A percentile compares a stretch with the other conserved stretches of the same genome.
Conservation (phyloP, 495 filamentous ascomycete species). For the Neurospora pannonica region DNA sequence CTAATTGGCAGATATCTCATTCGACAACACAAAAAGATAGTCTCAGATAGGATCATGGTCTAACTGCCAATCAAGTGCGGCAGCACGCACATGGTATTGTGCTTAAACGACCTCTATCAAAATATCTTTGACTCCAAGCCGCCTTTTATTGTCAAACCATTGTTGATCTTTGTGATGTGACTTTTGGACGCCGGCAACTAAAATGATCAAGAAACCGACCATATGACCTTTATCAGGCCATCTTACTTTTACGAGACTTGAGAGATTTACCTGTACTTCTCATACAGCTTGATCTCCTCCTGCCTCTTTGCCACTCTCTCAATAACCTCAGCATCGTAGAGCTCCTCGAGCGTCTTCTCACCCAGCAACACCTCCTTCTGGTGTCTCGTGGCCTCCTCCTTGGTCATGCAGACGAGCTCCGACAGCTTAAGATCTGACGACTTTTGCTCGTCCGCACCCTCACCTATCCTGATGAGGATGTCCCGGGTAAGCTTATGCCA, state of each 20-base stretch:
- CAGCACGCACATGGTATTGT: not conserved
- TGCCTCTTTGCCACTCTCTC: slow-evolving; percentile 53
- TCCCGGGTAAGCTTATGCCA: slow-evolving; percentile 53
- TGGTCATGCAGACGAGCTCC: slow-evolving; percentile 91
- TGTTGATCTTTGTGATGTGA: not conserved
- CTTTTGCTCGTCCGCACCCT: slow-evolving; percentile 61
- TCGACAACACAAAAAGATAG: not conserved
- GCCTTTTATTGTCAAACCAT: not conserved
- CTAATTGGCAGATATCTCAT: not conserved
- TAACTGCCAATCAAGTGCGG: not conserved
- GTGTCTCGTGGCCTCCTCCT: slow-evolving; percentile 78
- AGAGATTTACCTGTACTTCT: slow-evolving; percentile 14
- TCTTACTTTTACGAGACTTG: not conserved
- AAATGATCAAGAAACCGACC: not conserved
- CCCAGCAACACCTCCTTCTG: slow-evolving; percentile 71
- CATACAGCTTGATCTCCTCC: slow-evolving; percentile 44
- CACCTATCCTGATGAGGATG: slow-evolving; percentile 37
- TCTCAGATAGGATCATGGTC: not conserved
- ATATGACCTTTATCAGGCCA: not conserved
- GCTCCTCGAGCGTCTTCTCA: slow-evolving; percentile 53
- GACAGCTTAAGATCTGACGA: slow-evolving; percentile 50
- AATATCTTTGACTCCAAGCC: not conserved
- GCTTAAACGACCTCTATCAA: not conserved
- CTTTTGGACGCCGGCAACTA: not conserved
- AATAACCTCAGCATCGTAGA: slow-evolving; percentile 59